phyloP scores from a whole-genome alignment of 306 rosid species.

The Malus sieversii region DNA sequence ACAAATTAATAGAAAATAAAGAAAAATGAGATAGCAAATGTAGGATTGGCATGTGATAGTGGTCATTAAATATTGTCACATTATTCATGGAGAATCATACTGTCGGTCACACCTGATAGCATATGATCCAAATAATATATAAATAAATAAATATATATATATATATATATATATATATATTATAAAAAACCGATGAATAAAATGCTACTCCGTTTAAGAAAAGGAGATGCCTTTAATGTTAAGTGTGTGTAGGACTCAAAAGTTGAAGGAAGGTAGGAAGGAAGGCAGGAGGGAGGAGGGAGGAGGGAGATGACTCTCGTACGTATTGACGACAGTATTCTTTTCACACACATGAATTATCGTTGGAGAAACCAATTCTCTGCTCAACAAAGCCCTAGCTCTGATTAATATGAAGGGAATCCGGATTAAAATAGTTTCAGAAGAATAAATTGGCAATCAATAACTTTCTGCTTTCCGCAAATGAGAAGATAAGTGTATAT shows the following conservation, averaged over 20 bases:
- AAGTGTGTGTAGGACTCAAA: constrained; percentile 10
- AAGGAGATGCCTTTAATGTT: constrained; percentile 18
- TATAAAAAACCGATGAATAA: no score
- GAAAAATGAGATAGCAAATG: constrained; percentile 10
- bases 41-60: constrained; percentile 42
- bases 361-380: constrained; percentile 28
- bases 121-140: background rate
- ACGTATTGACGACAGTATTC: constrained; percentile 58
- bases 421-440: background rate
- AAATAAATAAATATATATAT: no score
- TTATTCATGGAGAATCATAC: constrained; percentile 31
- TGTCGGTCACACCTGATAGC: constrained; percentile 34
- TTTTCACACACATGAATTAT: constrained; percentile 34
- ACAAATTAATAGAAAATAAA: constrained; percentile 19
- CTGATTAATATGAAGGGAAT: background rate
- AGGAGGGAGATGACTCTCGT: constrained; percentile 15
- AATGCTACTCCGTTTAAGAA: background rate
- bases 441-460: background rate
- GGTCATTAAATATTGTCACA: constrained; percentile 2
- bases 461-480: background rate
- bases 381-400: background rate
- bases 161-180: no score
- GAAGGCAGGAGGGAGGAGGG: constrained; percentile 6
- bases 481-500: background rate
- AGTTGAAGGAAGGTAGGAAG: background rate